Base-by-base conservation (phyloP, 139 green algal genomes). In the Chlorella sp. region DNA sequence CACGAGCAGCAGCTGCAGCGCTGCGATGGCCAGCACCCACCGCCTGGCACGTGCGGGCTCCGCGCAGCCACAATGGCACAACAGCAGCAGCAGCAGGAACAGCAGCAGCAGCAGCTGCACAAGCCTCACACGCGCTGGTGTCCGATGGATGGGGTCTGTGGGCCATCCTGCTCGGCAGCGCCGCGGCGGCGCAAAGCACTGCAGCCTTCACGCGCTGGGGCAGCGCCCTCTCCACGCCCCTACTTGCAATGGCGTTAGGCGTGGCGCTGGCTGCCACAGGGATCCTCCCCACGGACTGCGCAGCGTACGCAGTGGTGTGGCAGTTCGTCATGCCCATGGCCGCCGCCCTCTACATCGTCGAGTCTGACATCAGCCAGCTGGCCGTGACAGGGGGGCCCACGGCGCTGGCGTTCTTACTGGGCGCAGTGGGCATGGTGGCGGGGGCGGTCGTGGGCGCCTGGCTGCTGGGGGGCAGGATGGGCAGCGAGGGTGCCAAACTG, bases 301-400 rank as follows among this genome's bases (percentile, higher is more conserved):
- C 72, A 32, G 34, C 33, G 26, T 83, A 83, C 60, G 50, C 70
- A 31, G 33, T 69, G 31, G 70, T 75, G 24, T 74, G 69, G 69
- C 61, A 35, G 33, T 79, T 75, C 33, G 2, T 91, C 20, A 88
- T 94, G 88, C 89, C 89, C 0, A 35, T 89, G 34, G 87, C 80
- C 0, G 84, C 88, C 0, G 87, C 85, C 1, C 83, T 88, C 34
- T 90, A 80, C 64, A 72, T 93, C 22, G 73, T 93, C n/a, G 85
- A 92, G 31, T 76, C 76, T 1, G 88, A 93, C 50, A 49, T 92
- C 29, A 63, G 62, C 27, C 75, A 72, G 82, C 81, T 51, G 50
- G 77, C 6, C 32, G 24, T 6, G 4, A 26, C 27, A 20, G 62
- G 62, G 23, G 62, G 5, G 59, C 59, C 23, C 14, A 31, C 59